phyloP scores from a whole-genome alignment of 345 rosid species.

The Citrus hindsii region DNA sequence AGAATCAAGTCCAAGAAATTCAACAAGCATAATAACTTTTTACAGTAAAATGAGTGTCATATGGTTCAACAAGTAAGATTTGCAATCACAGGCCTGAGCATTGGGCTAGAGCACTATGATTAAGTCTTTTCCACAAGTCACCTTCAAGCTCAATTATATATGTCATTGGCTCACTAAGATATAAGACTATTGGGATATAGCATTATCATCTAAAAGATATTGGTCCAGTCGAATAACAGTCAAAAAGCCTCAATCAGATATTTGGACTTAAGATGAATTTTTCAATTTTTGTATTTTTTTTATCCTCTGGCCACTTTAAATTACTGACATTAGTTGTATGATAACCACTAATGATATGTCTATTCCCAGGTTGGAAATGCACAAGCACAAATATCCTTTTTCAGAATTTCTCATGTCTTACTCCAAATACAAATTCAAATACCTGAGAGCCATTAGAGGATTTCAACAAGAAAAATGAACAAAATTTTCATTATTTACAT shows the following conservation, averaged over 20 bases:
- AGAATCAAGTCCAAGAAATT: neutral
- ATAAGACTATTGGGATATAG: neutral
- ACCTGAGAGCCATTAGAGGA: neutral
- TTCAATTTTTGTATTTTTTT: neutral
- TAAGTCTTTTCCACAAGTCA: conserved; percentile 3
- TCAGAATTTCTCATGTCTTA: neutral
- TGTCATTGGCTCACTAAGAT: neutral
- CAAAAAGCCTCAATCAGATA: neutral
- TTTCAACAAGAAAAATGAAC: neutral
- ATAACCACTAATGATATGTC: neutral
- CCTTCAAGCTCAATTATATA: neutral
- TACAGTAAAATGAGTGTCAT: neutral
- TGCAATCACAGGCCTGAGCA: conserved; percentile 4
- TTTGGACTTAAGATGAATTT: neutral
- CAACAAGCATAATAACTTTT: neutral
- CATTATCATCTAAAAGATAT: neutral
- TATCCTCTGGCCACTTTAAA: neutral
- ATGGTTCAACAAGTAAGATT: neutral
- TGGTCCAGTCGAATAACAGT: neutral
- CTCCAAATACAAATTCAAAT: neutral
- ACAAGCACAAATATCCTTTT: neutral
- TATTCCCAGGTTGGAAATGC: neutral
- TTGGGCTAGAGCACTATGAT: neutral
- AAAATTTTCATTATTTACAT: neutral
- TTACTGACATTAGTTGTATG: neutral